Base-by-base conservation (phyloP, 805 yeast species). In the Yarrowia hollandica region DNA sequence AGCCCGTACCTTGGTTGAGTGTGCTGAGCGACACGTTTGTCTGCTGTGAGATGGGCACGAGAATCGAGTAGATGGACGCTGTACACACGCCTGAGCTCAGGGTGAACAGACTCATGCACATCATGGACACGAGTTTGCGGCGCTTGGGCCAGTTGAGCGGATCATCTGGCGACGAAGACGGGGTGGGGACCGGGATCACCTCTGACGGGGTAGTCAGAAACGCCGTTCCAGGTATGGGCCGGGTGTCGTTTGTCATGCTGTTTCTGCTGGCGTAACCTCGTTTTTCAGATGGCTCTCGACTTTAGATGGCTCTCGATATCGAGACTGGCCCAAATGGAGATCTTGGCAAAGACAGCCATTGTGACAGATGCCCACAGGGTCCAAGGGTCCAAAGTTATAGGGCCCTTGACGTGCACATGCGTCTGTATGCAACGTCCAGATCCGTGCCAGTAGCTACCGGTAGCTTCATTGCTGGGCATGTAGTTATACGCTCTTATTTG, bases 151-250 rank as follows among this genome's bases (percentile, higher is more conserved):
- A 85, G 65, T 82, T 83, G 59, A 85, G 72, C 1, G 90, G 90
- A 65, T 85, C 90, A 63, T 84, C 81, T 5, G 88, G 86, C 62
- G 84, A 83, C 54, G 77, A 80, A 0, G 86, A 78, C 1, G 90
- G 90, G 7, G 82, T 81, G 30, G 90, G 90, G 41, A 82, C 78
- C 42, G 84, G 72, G 12, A 85, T 79, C 61, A 84, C 77, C 31
- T 71, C 69, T 70, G 34, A 26, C 1, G 50, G 50, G 18, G 63
- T 64, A 3, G 64, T 60, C 16, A 63, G 55, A 19, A 60, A 59
- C 31, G 62, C 64, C 7, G 67, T 64, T 10, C 67, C 67, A 19
- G 67, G 67, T 16, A 64, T 72, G 18, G 72, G 71, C 15, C 34
- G 9, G 21, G 8, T 4, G 50, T 16, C 12, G 50, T 12, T 19